Evolutionary conservation across 139 green algal genomes (phyloP).

Genomic region (Microglena sp.): DNA sequence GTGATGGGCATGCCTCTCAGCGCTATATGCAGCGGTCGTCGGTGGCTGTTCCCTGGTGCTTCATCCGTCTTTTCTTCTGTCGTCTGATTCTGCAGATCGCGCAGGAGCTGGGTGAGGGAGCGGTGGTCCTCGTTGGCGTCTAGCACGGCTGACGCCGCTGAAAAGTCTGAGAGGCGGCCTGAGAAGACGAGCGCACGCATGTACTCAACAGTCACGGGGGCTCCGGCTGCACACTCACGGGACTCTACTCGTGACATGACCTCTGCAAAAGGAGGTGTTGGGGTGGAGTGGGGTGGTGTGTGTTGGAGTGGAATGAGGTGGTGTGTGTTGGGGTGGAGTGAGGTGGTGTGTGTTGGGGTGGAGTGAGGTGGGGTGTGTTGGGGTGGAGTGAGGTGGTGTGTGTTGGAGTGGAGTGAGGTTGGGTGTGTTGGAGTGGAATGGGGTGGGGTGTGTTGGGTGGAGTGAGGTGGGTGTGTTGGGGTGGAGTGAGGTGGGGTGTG

Average conservation of each 20-base stretch:
- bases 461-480: too few species aligned
- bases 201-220: conserved; percentile 74
- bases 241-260: conserved; percentile 30
- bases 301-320: too few species aligned
- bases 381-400: too few species aligned
- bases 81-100: conserved; percentile 46
- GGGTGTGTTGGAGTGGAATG: too few species aligned
- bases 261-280: too few species aligned
- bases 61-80: conserved; percentile 14
- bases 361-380: too few species aligned
- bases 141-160: neutral
- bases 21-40: conserved; percentile 53
- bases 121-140: conserved; percentile 31
- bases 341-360: too few species aligned
- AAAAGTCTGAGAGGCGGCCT: conserved; percentile 46
- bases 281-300: too few species aligned
- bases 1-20: conserved; percentile 7
- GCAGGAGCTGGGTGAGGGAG: conserved; percentile 51
- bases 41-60: conserved; percentile 25
- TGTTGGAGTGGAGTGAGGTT: too few species aligned
- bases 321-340: too few species aligned
- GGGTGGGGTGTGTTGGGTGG: too few species aligned
- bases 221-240: conserved; percentile 29
- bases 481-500: too few species aligned
- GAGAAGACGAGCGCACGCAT: conserved; percentile 68